Evolutionary conservation across 345 rosid species (phyloP).

Genomic region (Kernera saxatilis): DNA sequence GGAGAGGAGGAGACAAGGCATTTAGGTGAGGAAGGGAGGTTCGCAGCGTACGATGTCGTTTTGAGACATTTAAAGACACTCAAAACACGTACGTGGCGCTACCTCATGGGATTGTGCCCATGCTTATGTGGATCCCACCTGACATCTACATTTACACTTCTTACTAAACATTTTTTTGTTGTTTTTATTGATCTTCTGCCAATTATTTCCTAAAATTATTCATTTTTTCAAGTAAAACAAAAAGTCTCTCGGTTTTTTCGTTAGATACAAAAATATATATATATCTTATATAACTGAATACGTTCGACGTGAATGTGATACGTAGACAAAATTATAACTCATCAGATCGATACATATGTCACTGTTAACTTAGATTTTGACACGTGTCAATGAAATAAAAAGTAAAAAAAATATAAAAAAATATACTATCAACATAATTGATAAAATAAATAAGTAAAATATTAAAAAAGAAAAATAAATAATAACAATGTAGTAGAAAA

Average conservation of each 20-base stretch:
- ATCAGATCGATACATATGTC: too few species aligned
- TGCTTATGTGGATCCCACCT: neutral
- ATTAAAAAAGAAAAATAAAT: too few species aligned
- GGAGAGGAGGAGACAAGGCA: constrained; percentile 1
- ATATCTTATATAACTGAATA: too few species aligned
- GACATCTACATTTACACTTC: neutral
- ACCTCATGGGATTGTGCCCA: neutral
- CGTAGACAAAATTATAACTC: too few species aligned
- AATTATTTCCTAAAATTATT: neutral
- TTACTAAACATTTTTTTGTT: neutral
- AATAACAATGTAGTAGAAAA: too few species aligned
- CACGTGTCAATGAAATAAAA: too few species aligned
- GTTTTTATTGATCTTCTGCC: neutral
- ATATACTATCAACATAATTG: too few species aligned
- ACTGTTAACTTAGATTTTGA: too few species aligned
- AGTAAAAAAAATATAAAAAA: too few species aligned
- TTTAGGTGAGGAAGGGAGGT: neutral
- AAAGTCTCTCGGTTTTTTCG: neutral
- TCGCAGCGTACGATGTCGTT: neutral
- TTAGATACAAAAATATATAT: too few species aligned
- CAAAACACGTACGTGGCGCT: constrained; percentile 1
- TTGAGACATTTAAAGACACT: neutral
- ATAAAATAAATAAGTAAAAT: too few species aligned
- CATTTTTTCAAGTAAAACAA: neutral
- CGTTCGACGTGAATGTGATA: too few species aligned